phyloP scores from a whole-genome alignment of 768 basidiomycete species.

The Russula vinacea region DNA sequence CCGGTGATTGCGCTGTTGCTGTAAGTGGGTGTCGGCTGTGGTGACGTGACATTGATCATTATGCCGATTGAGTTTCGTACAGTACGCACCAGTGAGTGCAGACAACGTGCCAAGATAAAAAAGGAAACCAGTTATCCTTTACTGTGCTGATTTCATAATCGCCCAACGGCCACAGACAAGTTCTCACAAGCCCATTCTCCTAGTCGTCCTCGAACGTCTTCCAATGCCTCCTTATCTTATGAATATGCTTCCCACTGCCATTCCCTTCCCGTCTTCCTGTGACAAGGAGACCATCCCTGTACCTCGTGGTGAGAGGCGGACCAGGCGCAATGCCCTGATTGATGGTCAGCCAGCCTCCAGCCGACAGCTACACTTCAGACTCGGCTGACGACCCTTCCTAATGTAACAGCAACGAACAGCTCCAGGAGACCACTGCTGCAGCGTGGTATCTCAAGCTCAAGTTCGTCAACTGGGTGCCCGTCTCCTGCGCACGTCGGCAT shows the following conservation, averaged over 20 bases:
- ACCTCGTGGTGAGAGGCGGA: not conserved
- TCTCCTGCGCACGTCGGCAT: not conserved
- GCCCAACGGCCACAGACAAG: not conserved
- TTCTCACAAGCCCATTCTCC: not conserved
- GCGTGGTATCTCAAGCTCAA: not conserved
- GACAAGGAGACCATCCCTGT: not conserved
- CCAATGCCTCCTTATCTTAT: not conserved
- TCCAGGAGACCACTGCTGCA: not conserved
- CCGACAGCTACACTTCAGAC: not conserved
- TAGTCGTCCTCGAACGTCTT: not conserved
- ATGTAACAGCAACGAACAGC: not conserved
- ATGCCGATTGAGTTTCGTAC: too few species aligned
- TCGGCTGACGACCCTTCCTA: not conserved
- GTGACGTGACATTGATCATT: too few species aligned
- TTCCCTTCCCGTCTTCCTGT: conserved; percentile 1
- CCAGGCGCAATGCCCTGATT: not conserved
- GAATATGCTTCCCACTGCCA: not conserved
- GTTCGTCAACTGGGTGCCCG: not conserved
- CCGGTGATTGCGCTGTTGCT: too few species aligned
- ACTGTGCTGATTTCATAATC: too few species aligned
- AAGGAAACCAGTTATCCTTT: too few species aligned
- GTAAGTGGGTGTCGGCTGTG: too few species aligned
- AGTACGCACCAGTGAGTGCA: too few species aligned
- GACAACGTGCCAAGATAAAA: too few species aligned
- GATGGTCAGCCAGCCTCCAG: conserved; percentile 10